Percentiles rank a stretch among this genome's conserved stretches.
These are phyloP conservation scores for Nakazawaea laoshanensis DNA, from an alignment of 805 yeast genomes.

Conservation along the genomic window DNA sequence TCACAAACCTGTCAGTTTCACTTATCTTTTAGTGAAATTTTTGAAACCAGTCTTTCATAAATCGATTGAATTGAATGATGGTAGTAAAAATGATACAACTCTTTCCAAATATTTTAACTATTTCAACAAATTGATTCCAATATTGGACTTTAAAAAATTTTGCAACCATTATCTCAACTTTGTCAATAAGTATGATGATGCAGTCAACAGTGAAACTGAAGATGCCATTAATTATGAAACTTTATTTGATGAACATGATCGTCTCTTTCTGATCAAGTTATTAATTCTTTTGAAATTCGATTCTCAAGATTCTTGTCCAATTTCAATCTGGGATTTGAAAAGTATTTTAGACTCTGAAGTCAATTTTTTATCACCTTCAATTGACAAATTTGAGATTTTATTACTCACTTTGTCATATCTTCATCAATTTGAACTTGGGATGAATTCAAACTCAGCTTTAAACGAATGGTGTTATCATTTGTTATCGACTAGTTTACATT, in stretches of 20 bases:
- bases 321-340: too few species aligned
- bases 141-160: conserved; percentile 43
- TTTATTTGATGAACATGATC: conserved; percentile 34
- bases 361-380: conserved; percentile 37
- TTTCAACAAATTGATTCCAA: conserved; percentile 45
- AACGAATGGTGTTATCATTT: conserved; percentile 38
- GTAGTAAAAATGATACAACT: conserved; percentile 31
- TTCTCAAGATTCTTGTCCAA: too few species aligned
- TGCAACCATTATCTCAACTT: conserved; percentile 46
- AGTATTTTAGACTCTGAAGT: too few species aligned
- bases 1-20: conserved; percentile 30
- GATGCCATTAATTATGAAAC: conserved; percentile 15
- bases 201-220: too few species aligned
- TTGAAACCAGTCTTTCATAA: conserved; percentile 9
- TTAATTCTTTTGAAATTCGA: conserved; percentile 45
- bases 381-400: conserved; percentile 41
- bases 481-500: conserved; percentile 26
- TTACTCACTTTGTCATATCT: conserved; percentile 40
- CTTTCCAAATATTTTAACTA: conserved; percentile 41
- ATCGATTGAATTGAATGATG: conserved; percentile 3
- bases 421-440: conserved; percentile 24
- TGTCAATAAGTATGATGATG: conserved; percentile 26
- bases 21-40: conserved; percentile 10
- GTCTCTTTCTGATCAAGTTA: conserved; percentile 36
- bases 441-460: conserved; percentile 17